phyloP scores from a whole-genome alignment of 2,329 filamentous ascomycete species.

The Ceratocystis colombiana region DNA sequence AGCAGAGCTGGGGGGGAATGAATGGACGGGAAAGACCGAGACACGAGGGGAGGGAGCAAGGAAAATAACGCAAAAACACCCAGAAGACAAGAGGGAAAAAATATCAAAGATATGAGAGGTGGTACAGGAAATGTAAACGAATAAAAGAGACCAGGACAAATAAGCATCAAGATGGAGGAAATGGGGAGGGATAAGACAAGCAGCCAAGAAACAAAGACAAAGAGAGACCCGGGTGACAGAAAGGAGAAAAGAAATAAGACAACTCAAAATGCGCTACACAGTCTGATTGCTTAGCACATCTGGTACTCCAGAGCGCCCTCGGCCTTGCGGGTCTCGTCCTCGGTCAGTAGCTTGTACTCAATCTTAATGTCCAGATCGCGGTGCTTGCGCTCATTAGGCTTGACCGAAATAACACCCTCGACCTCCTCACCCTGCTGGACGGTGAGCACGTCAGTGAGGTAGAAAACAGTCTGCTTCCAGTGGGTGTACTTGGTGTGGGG shows the following conservation, averaged over 20 bases:
- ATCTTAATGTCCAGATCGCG: constrained; percentile 89
- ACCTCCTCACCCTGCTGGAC: constrained; percentile 80
- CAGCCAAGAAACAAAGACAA: neutral
- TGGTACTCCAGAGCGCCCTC: constrained; percentile 70
- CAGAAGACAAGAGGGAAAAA: constrained; percentile 18
- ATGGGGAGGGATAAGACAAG: constrained; percentile 5
- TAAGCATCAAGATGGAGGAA: neutral
- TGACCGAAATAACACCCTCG: constrained; percentile 62
- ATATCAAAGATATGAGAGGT: constrained; percentile 15
- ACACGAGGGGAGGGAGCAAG: neutral
- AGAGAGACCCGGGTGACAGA: neutral
- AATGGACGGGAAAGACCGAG: neutral
- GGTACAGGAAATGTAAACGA: constrained; percentile 12
- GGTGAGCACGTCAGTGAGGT: constrained; percentile 84
- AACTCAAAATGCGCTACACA: neutral
- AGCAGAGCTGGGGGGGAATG: neutral
- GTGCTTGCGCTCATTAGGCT: constrained; percentile 87
- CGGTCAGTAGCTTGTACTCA: constrained; percentile 67
- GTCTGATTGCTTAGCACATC: constrained; percentile 48
- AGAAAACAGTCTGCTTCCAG: constrained; percentile 99
- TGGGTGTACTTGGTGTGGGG: constrained; percentile 99
- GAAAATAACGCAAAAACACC: constrained; percentile 11
- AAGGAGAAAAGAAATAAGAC: constrained; percentile 20
- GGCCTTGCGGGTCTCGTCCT: constrained; percentile 58
- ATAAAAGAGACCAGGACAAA: constrained; percentile 18